Base-by-base conservation (phyloP, 768 basidiomycete genomes). In the Filobasidium floriforme region DNA sequence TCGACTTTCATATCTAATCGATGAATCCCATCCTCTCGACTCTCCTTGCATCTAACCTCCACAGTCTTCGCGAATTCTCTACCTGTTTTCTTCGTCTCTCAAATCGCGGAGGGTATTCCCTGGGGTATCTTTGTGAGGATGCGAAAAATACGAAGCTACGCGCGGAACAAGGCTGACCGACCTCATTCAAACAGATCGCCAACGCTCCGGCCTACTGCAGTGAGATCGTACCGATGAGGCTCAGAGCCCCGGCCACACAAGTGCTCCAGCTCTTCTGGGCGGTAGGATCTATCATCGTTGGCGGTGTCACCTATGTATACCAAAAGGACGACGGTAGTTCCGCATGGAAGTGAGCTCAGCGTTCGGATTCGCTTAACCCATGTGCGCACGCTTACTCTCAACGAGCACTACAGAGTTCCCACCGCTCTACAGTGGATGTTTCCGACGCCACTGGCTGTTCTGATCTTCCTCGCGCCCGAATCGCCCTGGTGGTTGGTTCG, bases 381-480 rank as follows among this genome's bases (percentile, higher is more conserved):
- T 37, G 32, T 37, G 3, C 32, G 19, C 12, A 12, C 7, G 24
- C 24, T 51, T 7, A 51, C 18, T 3, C 19, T 44, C 1, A 49
- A 24, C 51, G 49, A 24, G 71, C n/a, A 73, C 18, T 65, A 65
- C 71, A 28, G 57, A 32, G 43, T 74, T 28, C 74, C 73, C 14
- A 73, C 68, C 51, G 69, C 71, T 24, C 44, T 75, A 18, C 73
- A 73, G 67, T 73, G 77, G 79, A 60, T 79, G 19, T 79, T 76
- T 76, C 74, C 78, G 10, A 28, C 76, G 5, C 79, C 77, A 14
- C 71, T 80, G 37, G 29, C 69, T 55, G 40, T 72, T 26, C 75
- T 70, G n/a, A 66, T 69, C 63, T 74, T 51, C 68, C 75, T 77
- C 66, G 70, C 70, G 15, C 76, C 76, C 22, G 73, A 74, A 41